phyloP scores from a whole-genome alignment of 2,329 filamentous ascomycete genomes.

The Aspergillus sp. region DNA sequence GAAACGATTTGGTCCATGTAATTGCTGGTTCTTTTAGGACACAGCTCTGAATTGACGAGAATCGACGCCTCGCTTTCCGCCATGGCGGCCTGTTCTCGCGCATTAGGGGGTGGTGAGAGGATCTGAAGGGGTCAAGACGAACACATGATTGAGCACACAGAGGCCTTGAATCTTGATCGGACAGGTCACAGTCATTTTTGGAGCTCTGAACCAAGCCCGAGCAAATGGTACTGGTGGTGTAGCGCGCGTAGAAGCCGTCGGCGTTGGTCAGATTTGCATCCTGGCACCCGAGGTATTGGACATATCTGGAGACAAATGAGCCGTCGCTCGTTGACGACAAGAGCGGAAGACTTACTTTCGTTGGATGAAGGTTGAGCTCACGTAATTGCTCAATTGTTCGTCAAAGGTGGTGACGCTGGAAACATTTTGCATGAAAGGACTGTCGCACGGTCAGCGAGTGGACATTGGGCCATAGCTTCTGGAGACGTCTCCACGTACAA shows the following conservation, averaged over 20 bases:
- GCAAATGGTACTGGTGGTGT: constrained; percentile 87
- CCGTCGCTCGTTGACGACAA: background rate
- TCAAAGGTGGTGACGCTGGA: constrained; percentile 77
- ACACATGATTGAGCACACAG: constrained; percentile 89
- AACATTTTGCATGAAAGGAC: constrained; percentile 82
- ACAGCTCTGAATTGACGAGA: constrained; percentile 69
- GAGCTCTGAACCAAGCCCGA: constrained; percentile 94
- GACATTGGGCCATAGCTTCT: constrained; percentile 3
- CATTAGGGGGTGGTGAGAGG: constrained; percentile 7
- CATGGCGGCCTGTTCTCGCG: constrained; percentile 63
- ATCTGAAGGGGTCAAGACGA: constrained; percentile 35
- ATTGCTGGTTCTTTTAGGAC: constrained; percentile 62
- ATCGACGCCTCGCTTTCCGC: constrained; percentile 88
- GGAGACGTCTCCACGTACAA: constrained; percentile 55
- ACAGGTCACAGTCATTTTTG: constrained; percentile 64
- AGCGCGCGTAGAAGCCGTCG: constrained; percentile 82
- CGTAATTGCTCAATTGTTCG: constrained; percentile 65
- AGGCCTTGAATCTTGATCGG: constrained; percentile 63
- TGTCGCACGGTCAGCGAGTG: constrained; percentile 41
- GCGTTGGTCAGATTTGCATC: constrained; percentile 75
- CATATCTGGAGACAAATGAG: constrained; percentile 60
- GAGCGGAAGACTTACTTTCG: constrained; percentile 60
- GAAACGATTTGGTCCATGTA: constrained; percentile 77
- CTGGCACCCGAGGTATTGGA: constrained; percentile 74
- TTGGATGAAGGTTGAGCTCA: constrained; percentile 71